Evolutionary conservation across 805 yeast genomes (phyloP), one percentile per base, ranked within the genome.

Genomic region (Candida incommunis): DNA sequence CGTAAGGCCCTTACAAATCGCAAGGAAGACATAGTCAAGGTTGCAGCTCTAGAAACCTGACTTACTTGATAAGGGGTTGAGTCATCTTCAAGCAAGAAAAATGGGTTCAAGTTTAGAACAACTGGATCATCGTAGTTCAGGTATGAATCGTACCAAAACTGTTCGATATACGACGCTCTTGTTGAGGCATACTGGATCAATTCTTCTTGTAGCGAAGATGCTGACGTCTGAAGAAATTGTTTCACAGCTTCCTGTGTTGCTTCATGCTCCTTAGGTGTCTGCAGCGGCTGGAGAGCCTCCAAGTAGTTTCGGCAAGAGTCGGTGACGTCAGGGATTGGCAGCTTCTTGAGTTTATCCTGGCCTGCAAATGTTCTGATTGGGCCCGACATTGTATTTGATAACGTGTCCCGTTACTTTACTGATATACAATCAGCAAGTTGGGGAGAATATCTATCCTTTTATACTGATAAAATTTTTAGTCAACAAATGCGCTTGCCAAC

Each of bases 91-190:
- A 87, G 71, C 54, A 86, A 74, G 61, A 87, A 86, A 58, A 84
- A 87, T 0, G 96, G 96, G 56, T 87, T 87, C 54, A 87, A 72
- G 62, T 87, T 87, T 50, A 87, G 70, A n/a, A 87, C 96, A 34
- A 87, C 95, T 0, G 66, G 79, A 26, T 71, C 69, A 61, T 87
- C 96, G 60, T 82, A 84, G 60, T 80, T 80, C 52, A 87, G 69
- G 61, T 87, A 87, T 1, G 95, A 77, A 59, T 87, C 96, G 62
- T 76, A 87, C 96, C 96, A 87, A 61, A 87, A 87, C 61, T 87
- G 94, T 63, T 87, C 96, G 50, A 87, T 87, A 60, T 82, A 87
- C 2, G 94, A 80, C 43, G 82, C 77, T 50, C 85, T 67, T 15
- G 78, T 65, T 43, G 73, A 69, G 3, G 81, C 64, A 56, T 81